Evolutionary conservation across 768 basidiomycete species (phyloP).

Genomic region (Hortiboletus flavorubellus): DNA sequence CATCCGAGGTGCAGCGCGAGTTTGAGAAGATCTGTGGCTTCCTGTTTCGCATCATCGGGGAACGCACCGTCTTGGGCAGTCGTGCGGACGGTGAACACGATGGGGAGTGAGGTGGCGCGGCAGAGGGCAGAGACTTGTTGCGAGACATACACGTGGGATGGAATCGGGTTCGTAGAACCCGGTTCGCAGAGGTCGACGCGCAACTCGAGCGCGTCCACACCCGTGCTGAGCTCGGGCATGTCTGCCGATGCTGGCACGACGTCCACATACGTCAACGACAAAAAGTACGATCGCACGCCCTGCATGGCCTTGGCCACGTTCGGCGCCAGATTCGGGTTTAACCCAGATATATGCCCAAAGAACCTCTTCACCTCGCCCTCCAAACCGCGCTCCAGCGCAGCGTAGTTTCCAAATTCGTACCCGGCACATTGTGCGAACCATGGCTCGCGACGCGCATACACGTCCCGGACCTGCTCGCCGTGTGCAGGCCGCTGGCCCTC

Average conservation of each 20-base stretch:
- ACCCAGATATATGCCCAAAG: conserved; percentile 84
- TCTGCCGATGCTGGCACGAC: conserved; percentile 62
- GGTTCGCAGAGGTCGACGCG: conserved; percentile 78
- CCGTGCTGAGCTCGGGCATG: conserved; percentile 72
- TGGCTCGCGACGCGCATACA: conserved; percentile 77
- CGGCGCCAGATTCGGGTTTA: conserved; percentile 57
- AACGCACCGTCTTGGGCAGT: conserved; percentile 87
- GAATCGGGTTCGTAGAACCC: conserved; percentile 52
- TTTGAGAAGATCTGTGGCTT: conserved; percentile 70
- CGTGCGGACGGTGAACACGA: conserved; percentile 91
- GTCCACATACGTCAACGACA: conserved; percentile 90
- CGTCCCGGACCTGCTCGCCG: conserved; percentile 80
- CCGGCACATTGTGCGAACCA: conserved; percentile 84
- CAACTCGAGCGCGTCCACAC: conserved; percentile 92
- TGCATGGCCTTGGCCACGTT: conserved; percentile 39
- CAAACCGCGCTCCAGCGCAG: conserved; percentile 36
- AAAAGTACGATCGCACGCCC: conserved; percentile 81
- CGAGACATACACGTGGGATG: conserved; percentile 69
- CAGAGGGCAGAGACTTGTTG: conserved; percentile 79
- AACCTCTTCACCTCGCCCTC: conserved; percentile 70
- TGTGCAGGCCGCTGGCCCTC: conserved; percentile 85
- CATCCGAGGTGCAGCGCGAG: conserved; percentile 80
- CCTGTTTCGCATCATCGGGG: conserved; percentile 71
- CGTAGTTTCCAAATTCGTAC: conserved; percentile 81
- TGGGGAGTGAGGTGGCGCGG: conserved; percentile 72